Evolutionary conservation across 2,329 filamentous ascomycete species (phyloP).

Genomic region (Aureobasidium zeae): DNA sequence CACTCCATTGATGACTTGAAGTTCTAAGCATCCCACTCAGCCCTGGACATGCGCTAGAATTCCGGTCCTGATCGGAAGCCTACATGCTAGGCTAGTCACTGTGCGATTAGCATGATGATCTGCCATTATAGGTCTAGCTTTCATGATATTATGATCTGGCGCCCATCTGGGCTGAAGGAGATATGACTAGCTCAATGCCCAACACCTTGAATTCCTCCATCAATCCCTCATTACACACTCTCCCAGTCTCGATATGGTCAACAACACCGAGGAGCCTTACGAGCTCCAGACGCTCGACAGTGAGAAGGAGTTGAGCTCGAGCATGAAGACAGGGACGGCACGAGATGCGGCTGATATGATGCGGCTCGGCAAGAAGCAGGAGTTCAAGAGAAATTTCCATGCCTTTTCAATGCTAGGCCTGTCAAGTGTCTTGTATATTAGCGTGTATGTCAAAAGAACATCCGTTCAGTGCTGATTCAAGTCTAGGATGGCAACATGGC

Average conservation of each 20-base stretch:
- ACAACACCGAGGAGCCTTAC: constrained; percentile 4
- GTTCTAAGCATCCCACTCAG: too few species aligned
- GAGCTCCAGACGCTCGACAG: constrained; percentile 6
- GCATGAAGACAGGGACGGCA: constrained; percentile 1
- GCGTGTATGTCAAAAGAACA: neutral
- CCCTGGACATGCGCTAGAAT: too few species aligned
- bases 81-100: neutral
- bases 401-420: constrained; percentile 24
- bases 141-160: too few species aligned
- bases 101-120: neutral
- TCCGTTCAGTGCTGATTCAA: neutral
- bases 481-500: constrained; percentile 24
- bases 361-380: constrained; percentile 15
- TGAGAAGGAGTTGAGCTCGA: neutral
- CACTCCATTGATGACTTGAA: too few species aligned
- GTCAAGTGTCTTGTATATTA: constrained; percentile 20
- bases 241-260: neutral
- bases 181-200: too few species aligned
- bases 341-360: constrained; percentile 15
- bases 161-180: too few species aligned
- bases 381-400: constrained; percentile 20
- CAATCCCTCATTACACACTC: neutral
- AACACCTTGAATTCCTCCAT: neutral
- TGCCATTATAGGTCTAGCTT: too few species aligned
- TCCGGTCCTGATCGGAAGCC: too few species aligned